Evolutionary conservation across 2,329 filamentous ascomycete species (phyloP).

Genomic region (Scleromitrula shiraiana): DNA sequence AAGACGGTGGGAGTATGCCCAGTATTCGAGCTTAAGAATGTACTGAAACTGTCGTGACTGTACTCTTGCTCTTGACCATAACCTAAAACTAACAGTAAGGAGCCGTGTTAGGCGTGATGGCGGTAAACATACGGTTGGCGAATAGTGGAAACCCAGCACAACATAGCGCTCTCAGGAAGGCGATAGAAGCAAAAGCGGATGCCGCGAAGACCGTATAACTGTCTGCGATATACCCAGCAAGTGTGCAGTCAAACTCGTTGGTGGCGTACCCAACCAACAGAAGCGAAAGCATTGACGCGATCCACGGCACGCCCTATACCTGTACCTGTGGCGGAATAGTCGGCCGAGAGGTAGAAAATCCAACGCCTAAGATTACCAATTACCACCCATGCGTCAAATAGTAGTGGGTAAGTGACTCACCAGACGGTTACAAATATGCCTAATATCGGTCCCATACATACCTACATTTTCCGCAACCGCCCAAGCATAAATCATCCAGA

Average conservation of each 20-base stretch:
- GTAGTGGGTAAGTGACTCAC: conserved; percentile 20
- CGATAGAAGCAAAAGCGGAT: conserved; percentile 36
- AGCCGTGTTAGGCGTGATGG: conserved; percentile 34
- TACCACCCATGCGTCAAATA: not conserved
- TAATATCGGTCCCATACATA: conserved; percentile 37
- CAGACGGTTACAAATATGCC: conserved; percentile 37
- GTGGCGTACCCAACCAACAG: conserved; percentile 39
- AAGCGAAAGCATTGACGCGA: conserved; percentile 34
- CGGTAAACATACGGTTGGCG: conserved; percentile 33
- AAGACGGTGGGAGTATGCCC: too few relatives aligned
- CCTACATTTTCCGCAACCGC: conserved; percentile 36
- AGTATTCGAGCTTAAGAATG: too few relatives aligned
- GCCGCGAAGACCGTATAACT: conserved; percentile 37
- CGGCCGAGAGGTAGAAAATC: conserved; percentile 37
- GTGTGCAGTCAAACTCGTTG: conserved; percentile 36
- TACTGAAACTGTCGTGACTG: too few relatives aligned
- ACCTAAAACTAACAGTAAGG: too few relatives aligned
- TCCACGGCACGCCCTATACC: conserved; percentile 30
- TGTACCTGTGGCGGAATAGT: conserved; percentile 36
- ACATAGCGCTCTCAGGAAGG: conserved; percentile 33
- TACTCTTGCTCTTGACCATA: too few relatives aligned
- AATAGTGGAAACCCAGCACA: conserved; percentile 36
- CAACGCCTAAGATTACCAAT: conserved; percentile 31
- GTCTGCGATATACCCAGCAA: conserved; percentile 38
- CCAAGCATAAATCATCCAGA: conserved; percentile 41